Conservation (phyloP, 768 basidiomycete species). For the Pleurotus pulmonarius region DNA sequence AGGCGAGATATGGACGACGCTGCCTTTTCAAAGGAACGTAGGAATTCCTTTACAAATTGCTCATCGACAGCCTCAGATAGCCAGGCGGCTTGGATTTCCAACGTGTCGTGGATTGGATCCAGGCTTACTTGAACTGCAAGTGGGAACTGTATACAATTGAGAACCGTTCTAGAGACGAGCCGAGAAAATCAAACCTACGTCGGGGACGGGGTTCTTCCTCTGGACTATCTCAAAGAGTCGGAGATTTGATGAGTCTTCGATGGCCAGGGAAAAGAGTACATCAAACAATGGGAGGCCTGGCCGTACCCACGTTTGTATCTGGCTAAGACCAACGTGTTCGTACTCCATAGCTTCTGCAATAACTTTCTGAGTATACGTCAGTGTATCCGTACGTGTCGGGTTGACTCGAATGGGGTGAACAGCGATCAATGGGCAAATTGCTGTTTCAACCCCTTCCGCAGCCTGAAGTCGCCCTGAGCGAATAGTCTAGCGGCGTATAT, state of each 20-base stretch:
- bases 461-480: conserved; percentile 31
- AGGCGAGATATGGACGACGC: conserved; percentile 1
- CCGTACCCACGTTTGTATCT: conserved; percentile 28
- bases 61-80: conserved; percentile 12
- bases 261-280: conserved; percentile 27
- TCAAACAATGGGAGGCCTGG: conserved; percentile 28
- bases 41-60: conserved; percentile 11
- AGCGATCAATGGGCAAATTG: conserved; percentile 25
- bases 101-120: conserved; percentile 18
- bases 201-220: conserved; percentile 26
- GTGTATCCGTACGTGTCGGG: conserved; percentile 14
- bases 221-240: conserved; percentile 23
- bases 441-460: conserved; percentile 23
- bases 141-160: conserved; percentile 18
- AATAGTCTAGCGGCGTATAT: conserved; percentile 20
- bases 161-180: no score
- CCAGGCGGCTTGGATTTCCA: conserved; percentile 23
- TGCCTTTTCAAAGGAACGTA: conserved; percentile 20
- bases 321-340: conserved; percentile 27
- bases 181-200: conserved; percentile 19
- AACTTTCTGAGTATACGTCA: conserved; percentile 20
- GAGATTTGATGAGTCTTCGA: conserved; percentile 14
- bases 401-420: conserved; percentile 27
- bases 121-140: conserved; percentile 28
- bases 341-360: conserved; percentile 25